Percentiles rank a stretch among this genome's conserved stretches.
phyloP scores from a whole-genome alignment of 805 yeast species.

The Kazachstania viticola region DNA sequence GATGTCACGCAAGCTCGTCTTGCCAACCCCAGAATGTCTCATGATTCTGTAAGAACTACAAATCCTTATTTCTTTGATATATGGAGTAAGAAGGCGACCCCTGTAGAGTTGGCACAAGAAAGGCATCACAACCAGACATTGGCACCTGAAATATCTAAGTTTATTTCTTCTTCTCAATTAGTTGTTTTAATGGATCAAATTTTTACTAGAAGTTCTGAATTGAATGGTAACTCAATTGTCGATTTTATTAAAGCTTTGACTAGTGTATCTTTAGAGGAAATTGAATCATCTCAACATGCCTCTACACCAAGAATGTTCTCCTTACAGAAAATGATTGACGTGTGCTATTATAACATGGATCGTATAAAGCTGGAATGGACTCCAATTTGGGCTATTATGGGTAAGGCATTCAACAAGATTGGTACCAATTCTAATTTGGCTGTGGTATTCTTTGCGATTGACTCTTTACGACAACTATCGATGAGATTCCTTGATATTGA shows the following conservation, averaged over 20 bases:
- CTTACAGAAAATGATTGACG: constrained; percentile 90
- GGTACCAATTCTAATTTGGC: constrained; percentile 69
- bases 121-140: constrained; percentile 64
- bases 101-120: constrained; percentile 56
- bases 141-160: constrained; percentile 43
- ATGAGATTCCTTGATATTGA: constrained; percentile 88
- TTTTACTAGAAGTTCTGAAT: constrained; percentile 67
- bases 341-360: constrained; percentile 93
- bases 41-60: constrained; percentile 38
- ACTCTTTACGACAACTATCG: constrained; percentile 84
- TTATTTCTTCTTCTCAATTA: constrained; percentile 52
- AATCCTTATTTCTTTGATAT: constrained; percentile 43
- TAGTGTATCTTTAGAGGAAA: constrained; percentile 81
- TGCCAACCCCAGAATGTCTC: constrained; percentile 39
- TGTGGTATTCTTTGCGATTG: constrained; percentile 83
- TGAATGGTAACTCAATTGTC: constrained; percentile 75
- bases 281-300: constrained; percentile 74
- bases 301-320: constrained; percentile 84
- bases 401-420: constrained; percentile 73
- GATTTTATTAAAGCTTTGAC: constrained; percentile 81
- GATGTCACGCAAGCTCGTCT: constrained; percentile 71
- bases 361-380: constrained; percentile 96
- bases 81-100: constrained; percentile 42
- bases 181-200: constrained; percentile 78
- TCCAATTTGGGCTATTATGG: constrained; percentile 89